Conservation (phyloP, 202 grass and related monocot species). For the Schoenoplectus tabernaemontani region DNA sequence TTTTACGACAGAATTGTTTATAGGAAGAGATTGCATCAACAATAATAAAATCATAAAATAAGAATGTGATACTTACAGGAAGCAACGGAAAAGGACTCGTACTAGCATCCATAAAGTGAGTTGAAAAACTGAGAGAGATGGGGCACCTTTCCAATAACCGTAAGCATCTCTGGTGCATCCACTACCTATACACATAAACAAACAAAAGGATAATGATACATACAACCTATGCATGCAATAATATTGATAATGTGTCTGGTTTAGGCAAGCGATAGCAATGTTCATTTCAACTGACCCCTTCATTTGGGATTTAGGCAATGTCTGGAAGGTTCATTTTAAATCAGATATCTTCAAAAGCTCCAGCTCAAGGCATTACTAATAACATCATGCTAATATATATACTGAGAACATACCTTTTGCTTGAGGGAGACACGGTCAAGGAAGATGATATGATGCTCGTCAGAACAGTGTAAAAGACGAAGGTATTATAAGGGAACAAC, state of each 20-base stretch:
- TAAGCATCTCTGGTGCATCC: conserved; percentile 91
- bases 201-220: conserved; percentile 5
- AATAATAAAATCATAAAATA: conserved; percentile 1
- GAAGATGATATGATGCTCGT: conserved; percentile 76
- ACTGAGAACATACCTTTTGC: conserved; percentile 46
- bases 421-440: conserved; percentile 92
- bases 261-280: not conserved
- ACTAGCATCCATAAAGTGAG: conserved; percentile 80
- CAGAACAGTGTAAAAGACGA: conserved; percentile 94
- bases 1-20: too few relatives aligned
- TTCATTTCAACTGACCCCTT: not conserved
- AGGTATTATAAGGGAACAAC: conserved; percentile 82
- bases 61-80: conserved; percentile 65
- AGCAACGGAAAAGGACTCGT: conserved; percentile 90
- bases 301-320: not conserved
- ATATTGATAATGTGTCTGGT: too few relatives aligned
- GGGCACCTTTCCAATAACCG: conserved; percentile 90
- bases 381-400: not conserved
- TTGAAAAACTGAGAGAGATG: conserved; percentile 93
- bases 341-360: not conserved
- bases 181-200: conserved; percentile 49
- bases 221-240: not conserved
- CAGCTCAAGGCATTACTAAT: not conserved
- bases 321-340: not conserved
- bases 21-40: not conserved